Conservation (phyloP, 192 early-diverging fungal species). For the Coemansia sp. region DNA sequence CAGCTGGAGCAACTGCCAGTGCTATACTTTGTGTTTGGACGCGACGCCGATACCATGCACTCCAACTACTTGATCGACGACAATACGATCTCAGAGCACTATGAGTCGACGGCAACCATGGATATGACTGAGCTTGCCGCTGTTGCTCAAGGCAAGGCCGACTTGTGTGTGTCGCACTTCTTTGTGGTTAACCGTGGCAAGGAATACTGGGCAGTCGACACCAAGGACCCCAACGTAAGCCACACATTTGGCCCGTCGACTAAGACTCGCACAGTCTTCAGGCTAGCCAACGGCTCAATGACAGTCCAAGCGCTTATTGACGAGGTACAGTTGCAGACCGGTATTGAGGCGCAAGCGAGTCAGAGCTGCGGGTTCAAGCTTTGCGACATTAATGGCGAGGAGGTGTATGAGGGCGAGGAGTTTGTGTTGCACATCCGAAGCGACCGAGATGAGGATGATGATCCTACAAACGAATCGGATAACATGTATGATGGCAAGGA, state of each 20-base stretch:
- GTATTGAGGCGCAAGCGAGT: background rate
- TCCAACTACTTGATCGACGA: constrained; percentile 1
- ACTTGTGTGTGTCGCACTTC: background rate
- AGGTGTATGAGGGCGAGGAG: background rate
- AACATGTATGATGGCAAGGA: background rate
- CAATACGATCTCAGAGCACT: constrained; percentile 2
- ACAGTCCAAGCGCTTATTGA: background rate
- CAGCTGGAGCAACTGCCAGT: background rate
- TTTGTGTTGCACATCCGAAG: background rate
- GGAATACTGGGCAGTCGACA: constrained; percentile 2
- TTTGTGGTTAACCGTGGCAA: background rate
- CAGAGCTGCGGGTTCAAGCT: background rate
- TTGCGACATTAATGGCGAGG: background rate
- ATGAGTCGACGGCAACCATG: background rate
- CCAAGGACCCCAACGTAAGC: background rate
- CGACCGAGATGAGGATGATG: background rate
- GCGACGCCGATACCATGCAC: background rate
- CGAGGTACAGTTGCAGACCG: background rate
- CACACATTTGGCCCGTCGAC: background rate
- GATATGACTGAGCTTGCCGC: background rate
- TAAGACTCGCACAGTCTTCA: background rate
- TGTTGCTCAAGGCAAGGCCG: background rate
- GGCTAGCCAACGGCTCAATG: background rate
- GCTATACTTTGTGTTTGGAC: background rate
- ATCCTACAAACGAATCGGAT: background rate